A percentile compares a stretch with the other conserved stretches of the same genome.
Conservation (phyloP, 2,329 filamentous ascomycete genomes). For the Penicillium sp. region DNA sequence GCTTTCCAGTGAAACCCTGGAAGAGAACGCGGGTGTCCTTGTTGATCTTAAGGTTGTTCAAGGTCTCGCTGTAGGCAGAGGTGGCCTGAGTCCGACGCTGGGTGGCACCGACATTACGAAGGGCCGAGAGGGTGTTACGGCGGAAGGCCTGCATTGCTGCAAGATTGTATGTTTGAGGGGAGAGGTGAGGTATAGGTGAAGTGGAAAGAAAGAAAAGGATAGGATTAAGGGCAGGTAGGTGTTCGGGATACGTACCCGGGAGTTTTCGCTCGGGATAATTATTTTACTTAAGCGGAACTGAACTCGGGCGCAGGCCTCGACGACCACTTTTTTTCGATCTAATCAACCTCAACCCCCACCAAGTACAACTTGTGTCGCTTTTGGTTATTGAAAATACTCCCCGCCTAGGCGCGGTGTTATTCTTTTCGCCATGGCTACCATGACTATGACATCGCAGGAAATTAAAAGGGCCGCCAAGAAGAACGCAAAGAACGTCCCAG, state of each 20-base stretch:
- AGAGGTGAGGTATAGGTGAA: conserved; percentile 13
- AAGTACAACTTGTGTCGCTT: neutral
- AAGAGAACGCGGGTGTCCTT: conserved; percentile 89
- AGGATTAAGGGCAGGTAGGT: conserved; percentile 25
- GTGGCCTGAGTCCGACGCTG: conserved; percentile 69
- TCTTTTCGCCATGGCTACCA: conserved; percentile 58
- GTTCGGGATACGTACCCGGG: conserved; percentile 32
- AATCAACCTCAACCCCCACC: conserved; percentile 20
- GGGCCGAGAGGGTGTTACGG: conserved; percentile 68
- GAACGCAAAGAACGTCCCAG: conserved; percentile 75
- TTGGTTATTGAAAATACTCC: neutral
- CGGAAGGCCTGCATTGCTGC: conserved; percentile 77
- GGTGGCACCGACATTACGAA: conserved; percentile 60
- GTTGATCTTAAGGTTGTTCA: conserved; percentile 90
- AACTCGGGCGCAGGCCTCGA: conserved; percentile 31
- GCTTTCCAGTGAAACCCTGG: conserved; percentile 97
- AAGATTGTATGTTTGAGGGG: conserved; percentile 16
- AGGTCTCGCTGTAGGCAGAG: conserved; percentile 69
- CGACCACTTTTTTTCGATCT: conserved; percentile 28
- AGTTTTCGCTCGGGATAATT: conserved; percentile 39
- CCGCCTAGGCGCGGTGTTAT: conserved; percentile 16
- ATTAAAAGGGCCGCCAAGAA: conserved; percentile 59
- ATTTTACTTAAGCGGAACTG: conserved; percentile 39
- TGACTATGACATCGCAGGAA: conserved; percentile 59
- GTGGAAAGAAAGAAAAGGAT: conserved; percentile 21